Percentiles rank a stretch among this genome's conserved stretches.
These are phyloP conservation scores for Epicoccum sorghinum DNA, from an alignment of 2,329 filamentous ascomycete genomes.

Conservation along the genomic window DNA sequence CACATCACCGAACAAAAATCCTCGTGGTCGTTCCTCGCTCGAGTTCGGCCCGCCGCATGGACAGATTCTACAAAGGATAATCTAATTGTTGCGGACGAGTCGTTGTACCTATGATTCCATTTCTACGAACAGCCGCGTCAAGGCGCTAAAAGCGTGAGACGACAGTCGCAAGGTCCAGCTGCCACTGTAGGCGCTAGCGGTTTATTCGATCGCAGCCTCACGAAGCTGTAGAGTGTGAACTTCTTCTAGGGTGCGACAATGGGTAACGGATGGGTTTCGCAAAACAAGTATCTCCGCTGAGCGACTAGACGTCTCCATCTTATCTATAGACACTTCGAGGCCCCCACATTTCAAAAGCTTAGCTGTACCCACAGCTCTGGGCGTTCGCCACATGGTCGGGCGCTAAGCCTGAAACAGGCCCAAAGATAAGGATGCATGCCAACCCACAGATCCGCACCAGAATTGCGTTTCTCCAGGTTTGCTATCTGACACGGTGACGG, in stretches of 20 bases:
- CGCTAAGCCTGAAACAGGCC: slow-evolving; percentile 32
- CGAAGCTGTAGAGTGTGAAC: no score
- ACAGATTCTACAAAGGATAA: no score
- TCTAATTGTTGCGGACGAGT: no score
- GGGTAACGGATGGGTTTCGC: background rate
- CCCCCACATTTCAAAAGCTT: slow-evolving; percentile 28
- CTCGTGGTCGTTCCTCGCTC: no score
- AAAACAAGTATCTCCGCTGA: slow-evolving; percentile 30
- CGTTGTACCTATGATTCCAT: no score
- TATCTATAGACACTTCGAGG: background rate
- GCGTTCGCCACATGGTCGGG: slow-evolving; percentile 5
- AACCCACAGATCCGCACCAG: slow-evolving; percentile 22
- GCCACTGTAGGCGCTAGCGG: slow-evolving; percentile 12
- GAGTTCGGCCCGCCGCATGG: no score
- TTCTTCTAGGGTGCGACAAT: background rate
- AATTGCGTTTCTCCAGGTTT: slow-evolving; percentile 15
- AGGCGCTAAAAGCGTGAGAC: background rate
- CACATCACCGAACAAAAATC: no score
- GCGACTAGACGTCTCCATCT: background rate
- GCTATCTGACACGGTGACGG: slow-evolving; percentile 24
- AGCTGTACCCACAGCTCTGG: slow-evolving; percentile 2
- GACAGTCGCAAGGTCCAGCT: slow-evolving; percentile 5
- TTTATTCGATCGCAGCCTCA: no score
- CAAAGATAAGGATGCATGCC: slow-evolving; percentile 47
- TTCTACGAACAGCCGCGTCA: no score